phyloP scores from a whole-genome alignment of 2,329 filamentous ascomycete genomes.

The Alternaria postmessia region DNA sequence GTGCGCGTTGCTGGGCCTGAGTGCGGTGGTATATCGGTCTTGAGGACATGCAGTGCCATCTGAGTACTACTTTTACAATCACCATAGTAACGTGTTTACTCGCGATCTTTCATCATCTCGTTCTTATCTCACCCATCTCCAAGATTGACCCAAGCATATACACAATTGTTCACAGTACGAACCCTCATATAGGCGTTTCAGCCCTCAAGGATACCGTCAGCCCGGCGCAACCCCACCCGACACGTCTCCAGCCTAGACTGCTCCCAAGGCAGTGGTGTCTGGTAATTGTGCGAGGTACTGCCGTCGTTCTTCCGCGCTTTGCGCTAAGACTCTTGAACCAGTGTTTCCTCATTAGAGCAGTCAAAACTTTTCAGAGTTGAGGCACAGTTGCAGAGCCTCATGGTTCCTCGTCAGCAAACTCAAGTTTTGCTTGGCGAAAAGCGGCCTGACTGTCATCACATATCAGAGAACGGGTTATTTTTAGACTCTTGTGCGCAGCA shows the following conservation, averaged over 20 bases:
- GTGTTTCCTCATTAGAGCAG: neutral
- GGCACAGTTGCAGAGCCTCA: slow-evolving; percentile 13
- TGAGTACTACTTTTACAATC: neutral
- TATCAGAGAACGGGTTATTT: slow-evolving; percentile 1
- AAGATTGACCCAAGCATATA: neutral
- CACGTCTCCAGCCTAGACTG: neutral
- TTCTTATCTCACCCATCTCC: neutral
- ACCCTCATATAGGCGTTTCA: slow-evolving; percentile 1
- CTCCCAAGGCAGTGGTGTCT: slow-evolving; percentile 1
- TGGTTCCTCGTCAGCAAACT: slow-evolving; percentile 2
- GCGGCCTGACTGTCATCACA: neutral
- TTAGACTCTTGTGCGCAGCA: slow-evolving; percentile 2
- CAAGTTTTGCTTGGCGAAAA: slow-evolving; percentile 4
- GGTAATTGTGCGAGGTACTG: slow-evolving; percentile 6
- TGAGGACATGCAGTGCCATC: neutral
- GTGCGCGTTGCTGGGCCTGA: slow-evolving; percentile 1
- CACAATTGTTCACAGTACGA: neutral
- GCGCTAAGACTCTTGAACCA: neutral
- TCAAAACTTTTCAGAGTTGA: neutral
- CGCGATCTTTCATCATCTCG: neutral
- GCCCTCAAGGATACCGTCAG: neutral
- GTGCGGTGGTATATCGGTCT: slow-evolving; percentile 1
- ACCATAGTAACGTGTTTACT: neutral
- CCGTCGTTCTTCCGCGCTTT: neutral
- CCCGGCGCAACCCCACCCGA: neutral